A percentile compares a stretch with the other conserved stretches of the same genome.
phyloP scores from a whole-genome alignment of 2,329 filamentous ascomycete species.

The Fusarium secorum region DNA sequence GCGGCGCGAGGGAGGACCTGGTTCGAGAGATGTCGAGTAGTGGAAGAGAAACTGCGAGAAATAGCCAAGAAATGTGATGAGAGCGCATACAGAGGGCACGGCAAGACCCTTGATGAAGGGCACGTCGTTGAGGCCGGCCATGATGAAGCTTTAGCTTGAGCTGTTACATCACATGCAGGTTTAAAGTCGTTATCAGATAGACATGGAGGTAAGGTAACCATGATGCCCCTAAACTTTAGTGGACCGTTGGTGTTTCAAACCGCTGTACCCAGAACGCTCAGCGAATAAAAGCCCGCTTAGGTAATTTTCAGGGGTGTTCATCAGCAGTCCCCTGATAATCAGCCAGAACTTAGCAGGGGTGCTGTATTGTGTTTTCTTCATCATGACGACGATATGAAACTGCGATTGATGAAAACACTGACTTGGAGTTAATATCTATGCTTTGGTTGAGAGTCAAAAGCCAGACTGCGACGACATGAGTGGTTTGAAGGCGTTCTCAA shows the following conservation, averaged over 20 bases:
- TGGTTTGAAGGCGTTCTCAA: conserved; percentile 1
- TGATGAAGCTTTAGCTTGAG: conserved; percentile 29
- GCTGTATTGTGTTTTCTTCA: conserved; percentile 2
- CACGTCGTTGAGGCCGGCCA: conserved; percentile 54
- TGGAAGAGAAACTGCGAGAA: conserved; percentile 76
- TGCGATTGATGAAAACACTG: not conserved
- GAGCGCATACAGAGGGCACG: conserved; percentile 70
- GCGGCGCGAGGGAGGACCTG: conserved; percentile 64
- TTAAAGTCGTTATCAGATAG: conserved; percentile 5
- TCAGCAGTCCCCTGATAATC: conserved; percentile 31
- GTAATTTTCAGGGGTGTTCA: conserved; percentile 33
- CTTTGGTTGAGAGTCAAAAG: not conserved
- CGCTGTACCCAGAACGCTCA: conserved; percentile 1
- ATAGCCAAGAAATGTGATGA: conserved; percentile 76
- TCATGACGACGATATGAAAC: conserved; percentile 20
- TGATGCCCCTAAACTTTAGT: conserved; percentile 5
- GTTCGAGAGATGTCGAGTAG: conserved; percentile 59
- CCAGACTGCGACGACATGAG: conserved; percentile 25
- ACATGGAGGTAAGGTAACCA: not conserved
- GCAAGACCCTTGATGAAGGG: conserved; percentile 63
- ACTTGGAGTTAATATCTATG: not conserved
- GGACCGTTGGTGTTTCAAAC: not conserved
- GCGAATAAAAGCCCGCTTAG: conserved; percentile 20
- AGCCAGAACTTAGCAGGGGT: conserved; percentile 22
- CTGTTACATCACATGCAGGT: conserved; percentile 19